These are phyloP conservation scores for Lachnellula subtilissima DNA, from an alignment of 2,329 filamentous ascomycete genomes.

Conservation along the genomic window DNA sequence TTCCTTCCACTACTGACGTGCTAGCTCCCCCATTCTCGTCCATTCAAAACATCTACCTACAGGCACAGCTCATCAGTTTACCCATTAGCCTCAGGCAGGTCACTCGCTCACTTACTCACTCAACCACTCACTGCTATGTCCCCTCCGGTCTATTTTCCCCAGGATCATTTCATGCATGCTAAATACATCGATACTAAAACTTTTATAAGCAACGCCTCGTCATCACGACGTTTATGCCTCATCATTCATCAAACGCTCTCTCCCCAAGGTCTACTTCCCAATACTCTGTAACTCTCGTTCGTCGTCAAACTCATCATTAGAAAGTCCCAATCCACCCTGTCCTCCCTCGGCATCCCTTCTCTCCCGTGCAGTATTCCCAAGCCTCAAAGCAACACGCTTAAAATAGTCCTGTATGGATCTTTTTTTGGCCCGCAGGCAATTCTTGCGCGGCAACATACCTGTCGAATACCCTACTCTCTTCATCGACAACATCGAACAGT, in stretches of 20 bases:
- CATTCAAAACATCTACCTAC: neutral
- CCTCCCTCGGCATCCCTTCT: slow-evolving; percentile 88
- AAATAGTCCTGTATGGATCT: slow-evolving; percentile 96
- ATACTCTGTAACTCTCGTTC: slow-evolving; percentile 95
- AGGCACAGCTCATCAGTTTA: neutral
- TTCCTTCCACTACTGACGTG: neutral
- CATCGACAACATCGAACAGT: slow-evolving; percentile 84
- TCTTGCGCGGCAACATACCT: slow-evolving; percentile 74
- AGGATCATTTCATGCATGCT: neutral
- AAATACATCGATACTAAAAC: neutral
- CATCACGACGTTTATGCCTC: neutral
- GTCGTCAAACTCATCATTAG: slow-evolving; percentile 88
- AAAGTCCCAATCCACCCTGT: slow-evolving; percentile 75
- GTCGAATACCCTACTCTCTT: slow-evolving; percentile 81
- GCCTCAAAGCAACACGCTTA: slow-evolving; percentile 79
- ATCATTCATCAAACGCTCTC: slow-evolving; percentile 29
- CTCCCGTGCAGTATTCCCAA: slow-evolving; percentile 85
- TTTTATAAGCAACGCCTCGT: slow-evolving; percentile 1
- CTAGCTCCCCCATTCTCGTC: neutral
- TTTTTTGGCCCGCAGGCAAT: slow-evolving; percentile 70
- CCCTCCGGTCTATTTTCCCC: no score
- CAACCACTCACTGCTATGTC: no score
- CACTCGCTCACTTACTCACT: no score
- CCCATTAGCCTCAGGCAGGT: no score
- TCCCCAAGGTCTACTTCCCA: slow-evolving; percentile 79